Conservation (phyloP, 805 yeast genomes). For the Pichia ethanolica region DNA sequence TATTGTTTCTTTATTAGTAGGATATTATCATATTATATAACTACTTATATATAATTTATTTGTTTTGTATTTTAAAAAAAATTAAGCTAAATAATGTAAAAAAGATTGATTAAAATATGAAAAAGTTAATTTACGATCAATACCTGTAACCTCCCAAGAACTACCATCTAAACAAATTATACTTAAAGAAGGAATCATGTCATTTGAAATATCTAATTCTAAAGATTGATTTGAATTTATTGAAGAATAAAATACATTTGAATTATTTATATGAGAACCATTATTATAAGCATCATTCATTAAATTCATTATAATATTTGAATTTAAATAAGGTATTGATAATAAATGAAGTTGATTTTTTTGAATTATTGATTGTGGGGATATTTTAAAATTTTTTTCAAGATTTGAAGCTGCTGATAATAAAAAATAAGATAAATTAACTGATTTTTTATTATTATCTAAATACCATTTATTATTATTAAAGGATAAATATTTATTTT, state of each 20-base stretch:
- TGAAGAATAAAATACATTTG: constrained; percentile 38
- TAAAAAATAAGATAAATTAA: constrained; percentile 48
- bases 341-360: constrained; percentile 39
- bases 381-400: constrained; percentile 55
- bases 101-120: background rate
- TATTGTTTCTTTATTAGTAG: too few species aligned
- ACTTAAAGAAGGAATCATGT: constrained; percentile 20
- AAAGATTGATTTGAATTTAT: background rate
- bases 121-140: background rate
- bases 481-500: background rate
- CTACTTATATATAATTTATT: too few species aligned
- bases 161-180: constrained; percentile 67
- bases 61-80: background rate
- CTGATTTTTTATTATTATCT: too few species aligned
- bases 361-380: constrained; percentile 48
- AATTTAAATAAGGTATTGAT: constrained; percentile 32
- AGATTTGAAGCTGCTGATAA: constrained; percentile 48
- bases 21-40: too few species aligned
- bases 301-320: constrained; percentile 39
- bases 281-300: constrained; percentile 50
- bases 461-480: constrained; percentile 8
- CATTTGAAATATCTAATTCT: background rate
- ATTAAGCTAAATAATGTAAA: background rate
- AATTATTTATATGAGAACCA: constrained; percentile 47
- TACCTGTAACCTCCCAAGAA: constrained; percentile 3